phyloP scores from a whole-genome alignment of 805 yeast species.

The Myxozyma lipomycoides region DNA sequence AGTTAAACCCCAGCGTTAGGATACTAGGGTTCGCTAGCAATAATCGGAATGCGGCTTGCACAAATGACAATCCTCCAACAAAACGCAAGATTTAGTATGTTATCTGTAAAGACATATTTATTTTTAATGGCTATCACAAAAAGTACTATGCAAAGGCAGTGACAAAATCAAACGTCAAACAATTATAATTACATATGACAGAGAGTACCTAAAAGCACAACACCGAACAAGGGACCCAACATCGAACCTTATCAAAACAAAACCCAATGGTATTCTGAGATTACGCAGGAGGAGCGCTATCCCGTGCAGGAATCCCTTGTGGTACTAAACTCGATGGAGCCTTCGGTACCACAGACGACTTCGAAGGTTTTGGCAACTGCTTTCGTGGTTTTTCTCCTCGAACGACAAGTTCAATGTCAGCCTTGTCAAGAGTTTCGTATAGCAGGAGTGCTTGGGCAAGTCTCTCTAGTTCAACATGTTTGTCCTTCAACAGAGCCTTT shows the following conservation, averaged over 20 bases:
- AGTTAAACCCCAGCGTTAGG: too few species aligned
- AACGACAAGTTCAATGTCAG: slow-evolving; percentile 83
- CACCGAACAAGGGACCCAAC: too few species aligned
- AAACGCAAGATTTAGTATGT: too few species aligned
- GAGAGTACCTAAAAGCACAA: too few species aligned
- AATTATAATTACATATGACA: too few species aligned
- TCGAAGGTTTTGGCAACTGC: slow-evolving; percentile 4
- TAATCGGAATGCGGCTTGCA: too few species aligned
- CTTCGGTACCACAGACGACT: background rate
- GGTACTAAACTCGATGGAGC: background rate
- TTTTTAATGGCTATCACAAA: too few species aligned
- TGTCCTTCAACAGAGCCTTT: slow-evolving; percentile 57
- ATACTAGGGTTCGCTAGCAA: too few species aligned
- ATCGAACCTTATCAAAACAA: background rate
- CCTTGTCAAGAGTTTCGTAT: slow-evolving; percentile 88
- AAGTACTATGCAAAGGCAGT: background rate
- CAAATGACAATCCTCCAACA: too few species aligned
- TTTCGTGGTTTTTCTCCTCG: slow-evolving; percentile 56
- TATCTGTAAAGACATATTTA: too few species aligned
- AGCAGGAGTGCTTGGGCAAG: slow-evolving; percentile 91
- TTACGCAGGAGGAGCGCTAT: background rate
- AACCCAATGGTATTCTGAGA: background rate
- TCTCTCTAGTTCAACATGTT: slow-evolving; percentile 68
- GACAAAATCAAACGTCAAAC: background rate
- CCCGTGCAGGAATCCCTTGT: background rate